Base-by-base conservation (phyloP, 1,284 basidiomycete genomes). In the Puccinia hordei region DNA sequence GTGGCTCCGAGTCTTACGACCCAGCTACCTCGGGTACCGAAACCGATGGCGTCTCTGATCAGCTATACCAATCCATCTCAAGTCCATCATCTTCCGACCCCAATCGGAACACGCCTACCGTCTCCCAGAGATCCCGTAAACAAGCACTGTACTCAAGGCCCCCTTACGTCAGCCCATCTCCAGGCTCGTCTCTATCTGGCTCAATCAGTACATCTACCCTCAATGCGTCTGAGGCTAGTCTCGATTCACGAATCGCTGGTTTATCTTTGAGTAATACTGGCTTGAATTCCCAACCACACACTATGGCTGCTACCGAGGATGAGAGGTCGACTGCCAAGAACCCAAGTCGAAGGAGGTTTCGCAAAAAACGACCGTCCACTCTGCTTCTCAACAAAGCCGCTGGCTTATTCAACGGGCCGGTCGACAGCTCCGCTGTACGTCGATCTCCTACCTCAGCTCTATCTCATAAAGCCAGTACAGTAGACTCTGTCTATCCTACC, bases 81-180 rank as follows among this genome's bases (percentile, higher is more conserved):
- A 53, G 8, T 24, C 17, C 69, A 27, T 30, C 57, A 5, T 66
- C 59, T 4, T 59, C 38, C 44, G 33, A 49, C 15, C 55, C 35
- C 13, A 55, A 53, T 69, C 75, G 75, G 19, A 69, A 55, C 35
- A 55, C 75, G 38, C 65, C 66, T 4, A 66, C 41, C 35, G 59
- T 59, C 44, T 65, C 27, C 38, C 78, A 80, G 41, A 63, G 78
- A 9, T 80, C 78, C 12, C 69, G 78, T 19, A 80, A 73, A 65
- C 69, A 80, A 73, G 78, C 78, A 15, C 30, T 80, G 0, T 66
- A 80, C 57, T 73, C 78, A 41, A 63, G 69, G 63, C 71, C 71
- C 22, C 13, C 69, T 41, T 53, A 53, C 33, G 55, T 35, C 17
- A 65, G 51, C 22, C 49, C 57, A 9, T 51, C 41, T n/a, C 33